Percentiles rank a stretch among this genome's conserved stretches.
These are phyloP conservation scores for Ceratocystis cubensis DNA, from an alignment of 2,329 filamentous ascomycete species.

Conservation along the genomic window DNA sequence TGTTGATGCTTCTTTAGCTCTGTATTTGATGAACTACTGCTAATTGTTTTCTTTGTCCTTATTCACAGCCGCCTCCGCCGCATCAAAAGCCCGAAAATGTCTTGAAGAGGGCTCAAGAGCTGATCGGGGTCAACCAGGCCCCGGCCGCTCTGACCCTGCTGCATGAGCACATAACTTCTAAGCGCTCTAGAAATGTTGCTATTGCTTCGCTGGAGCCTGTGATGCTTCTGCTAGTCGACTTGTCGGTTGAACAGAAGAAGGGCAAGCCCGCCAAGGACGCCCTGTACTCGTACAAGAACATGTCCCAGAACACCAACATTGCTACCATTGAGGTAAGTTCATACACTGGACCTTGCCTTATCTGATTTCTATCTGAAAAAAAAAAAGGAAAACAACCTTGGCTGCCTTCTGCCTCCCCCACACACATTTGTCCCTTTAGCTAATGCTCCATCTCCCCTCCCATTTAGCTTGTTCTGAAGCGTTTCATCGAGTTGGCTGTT, in stretches of 20 bases:
- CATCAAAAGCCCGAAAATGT: constrained; percentile 99
- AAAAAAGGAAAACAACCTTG: not conserved
- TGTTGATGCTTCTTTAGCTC: not conserved
- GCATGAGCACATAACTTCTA: constrained; percentile 98
- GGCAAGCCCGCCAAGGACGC: constrained; percentile 98
- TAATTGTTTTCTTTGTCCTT: constrained; percentile 17
- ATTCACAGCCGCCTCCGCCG: constrained; percentile 70
- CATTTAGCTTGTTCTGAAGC: constrained; percentile 72
- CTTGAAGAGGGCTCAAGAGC: constrained; percentile 93
- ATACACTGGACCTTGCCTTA: not conserved
- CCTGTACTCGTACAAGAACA: constrained; percentile 99
- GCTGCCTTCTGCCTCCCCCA: too few species aligned
- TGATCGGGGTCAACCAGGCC: constrained; percentile 92
- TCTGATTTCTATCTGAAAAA: not conserved
- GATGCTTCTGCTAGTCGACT: constrained; percentile 93
- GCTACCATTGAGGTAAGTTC: constrained; percentile 69
- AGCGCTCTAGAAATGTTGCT: constrained; percentile 92
- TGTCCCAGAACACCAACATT: constrained; percentile 97
- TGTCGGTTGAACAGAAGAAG: constrained; percentile 94
- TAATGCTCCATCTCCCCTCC: not conserved
- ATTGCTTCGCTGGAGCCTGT: constrained; percentile 95
- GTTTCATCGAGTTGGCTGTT: constrained; percentile 94
- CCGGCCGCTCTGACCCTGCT: constrained; percentile 85
- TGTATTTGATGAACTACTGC: not conserved
- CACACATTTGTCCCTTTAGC: not conserved